Conservation (phyloP, 768 basidiomycete genomes). For the Hortiboletus flavorubellus region DNA sequence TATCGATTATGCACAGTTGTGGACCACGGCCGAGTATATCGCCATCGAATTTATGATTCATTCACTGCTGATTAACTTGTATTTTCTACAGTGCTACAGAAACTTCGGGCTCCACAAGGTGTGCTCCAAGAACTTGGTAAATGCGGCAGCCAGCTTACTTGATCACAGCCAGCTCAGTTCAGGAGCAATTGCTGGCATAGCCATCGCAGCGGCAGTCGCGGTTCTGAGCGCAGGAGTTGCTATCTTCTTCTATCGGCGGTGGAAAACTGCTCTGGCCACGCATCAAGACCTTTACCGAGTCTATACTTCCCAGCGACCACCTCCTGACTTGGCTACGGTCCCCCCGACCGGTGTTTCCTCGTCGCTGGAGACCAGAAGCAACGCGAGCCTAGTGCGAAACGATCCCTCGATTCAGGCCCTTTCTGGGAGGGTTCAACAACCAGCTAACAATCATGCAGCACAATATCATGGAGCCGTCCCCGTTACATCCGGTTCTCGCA, state of each 20-base stretch:
- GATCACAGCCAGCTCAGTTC: conserved; percentile 13
- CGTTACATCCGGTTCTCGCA: conserved; percentile 1
- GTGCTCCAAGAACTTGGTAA: background rate
- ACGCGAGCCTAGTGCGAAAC: conserved; percentile 7
- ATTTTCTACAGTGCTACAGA: background rate
- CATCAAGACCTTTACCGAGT: conserved; percentile 13
- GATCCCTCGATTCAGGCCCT: background rate
- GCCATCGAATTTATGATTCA: background rate
- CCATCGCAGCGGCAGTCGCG: conserved; percentile 12
- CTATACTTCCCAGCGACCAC: conserved; percentile 10
- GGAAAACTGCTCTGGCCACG: conserved; percentile 22
- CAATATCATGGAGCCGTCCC: background rate
- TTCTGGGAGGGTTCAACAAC: conserved; percentile 9
- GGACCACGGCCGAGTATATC: conserved; percentile 18
- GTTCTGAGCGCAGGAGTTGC: conserved; percentile 11
- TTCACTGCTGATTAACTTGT: background rate
- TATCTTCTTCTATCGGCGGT: conserved; percentile 28
- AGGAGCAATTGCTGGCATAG: conserved; percentile 25
- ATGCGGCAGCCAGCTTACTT: background rate
- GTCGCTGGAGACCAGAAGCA: conserved; percentile 18
- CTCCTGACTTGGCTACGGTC: background rate
- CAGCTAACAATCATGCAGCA: background rate
- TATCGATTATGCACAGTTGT: conserved; percentile 35
- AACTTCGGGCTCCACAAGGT: background rate
- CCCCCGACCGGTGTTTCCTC: conserved; percentile 19